phyloP scores from a whole-genome alignment of 768 basidiomycete genomes.

The Dioszegia crocea region DNA sequence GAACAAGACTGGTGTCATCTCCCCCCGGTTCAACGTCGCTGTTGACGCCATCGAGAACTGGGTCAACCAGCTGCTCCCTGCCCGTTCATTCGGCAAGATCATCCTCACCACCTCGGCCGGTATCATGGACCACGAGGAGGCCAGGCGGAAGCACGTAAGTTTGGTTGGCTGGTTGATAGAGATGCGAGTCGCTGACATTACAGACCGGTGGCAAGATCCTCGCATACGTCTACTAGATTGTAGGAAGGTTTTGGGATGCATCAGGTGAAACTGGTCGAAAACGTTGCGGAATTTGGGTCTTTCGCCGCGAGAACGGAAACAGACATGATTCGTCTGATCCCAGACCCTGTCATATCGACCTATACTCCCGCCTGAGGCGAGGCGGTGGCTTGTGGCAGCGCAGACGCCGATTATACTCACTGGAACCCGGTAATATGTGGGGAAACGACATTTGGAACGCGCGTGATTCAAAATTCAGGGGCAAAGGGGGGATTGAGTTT shows the following conservation, averaged over 20 bases:
- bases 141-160: slow-evolving; percentile 77
- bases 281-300: too few species aligned
- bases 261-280: slow-evolving; percentile 2
- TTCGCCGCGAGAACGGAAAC: too few species aligned
- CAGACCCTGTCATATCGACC: too few species aligned
- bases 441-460: too few species aligned
- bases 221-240: slow-evolving; percentile 78
- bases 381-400: too few species aligned
- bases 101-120: slow-evolving; percentile 97
- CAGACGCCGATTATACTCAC: too few species aligned
- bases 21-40: slow-evolving; percentile 97
- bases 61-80: slow-evolving; percentile 94
- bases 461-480: too few species aligned
- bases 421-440: too few species aligned
- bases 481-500: too few species aligned
- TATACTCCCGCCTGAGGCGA: too few species aligned
- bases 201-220: slow-evolving; percentile 78
- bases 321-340: too few species aligned
- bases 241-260: slow-evolving; percentile 10
- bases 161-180: background rate
- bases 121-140: slow-evolving; percentile 97
- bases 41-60: slow-evolving; percentile 72
- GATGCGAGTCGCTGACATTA: background rate
- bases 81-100: slow-evolving; percentile 93
- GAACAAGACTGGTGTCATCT: slow-evolving; percentile 99